phyloP scores from a whole-genome alignment of 331 rosid species.

The Spiraea crenata region DNA sequence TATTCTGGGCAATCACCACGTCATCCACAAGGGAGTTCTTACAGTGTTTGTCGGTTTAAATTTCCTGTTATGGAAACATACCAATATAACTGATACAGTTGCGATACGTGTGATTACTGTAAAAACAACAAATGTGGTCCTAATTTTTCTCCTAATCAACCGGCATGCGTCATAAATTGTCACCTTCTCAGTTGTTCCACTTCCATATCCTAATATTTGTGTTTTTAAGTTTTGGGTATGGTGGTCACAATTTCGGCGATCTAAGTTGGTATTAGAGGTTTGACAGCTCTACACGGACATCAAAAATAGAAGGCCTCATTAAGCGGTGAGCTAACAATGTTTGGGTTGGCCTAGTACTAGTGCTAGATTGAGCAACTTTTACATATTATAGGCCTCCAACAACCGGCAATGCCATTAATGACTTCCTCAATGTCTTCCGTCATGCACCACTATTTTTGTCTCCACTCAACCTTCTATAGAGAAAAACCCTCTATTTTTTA shows the following conservation, averaged over 20 bases:
- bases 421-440: background rate
- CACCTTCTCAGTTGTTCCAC: background rate
- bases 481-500: no score
- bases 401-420: slow-evolving; percentile 38
- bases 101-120: background rate
- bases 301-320: background rate
- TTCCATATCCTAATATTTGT: background rate
- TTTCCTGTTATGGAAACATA: background rate
- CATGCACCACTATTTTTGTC: background rate
- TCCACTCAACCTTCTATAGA: background rate
- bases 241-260: background rate
- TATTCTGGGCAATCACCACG: background rate
- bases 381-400: slow-evolving; percentile 33
- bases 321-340: slow-evolving; percentile 19
- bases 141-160: no score
- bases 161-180: background rate
- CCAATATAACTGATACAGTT: background rate
- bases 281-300: background rate
- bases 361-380: slow-evolving; percentile 4
- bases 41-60: slow-evolving; percentile 2
- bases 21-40: slow-evolving; percentile 6
- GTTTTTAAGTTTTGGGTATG: background rate
- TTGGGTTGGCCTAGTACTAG: slow-evolving; percentile 15
- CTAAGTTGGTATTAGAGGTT: background rate
- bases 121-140: no score